Conservation (phyloP, 75 land plant species). For the Cryptomeria japonica region DNA sequence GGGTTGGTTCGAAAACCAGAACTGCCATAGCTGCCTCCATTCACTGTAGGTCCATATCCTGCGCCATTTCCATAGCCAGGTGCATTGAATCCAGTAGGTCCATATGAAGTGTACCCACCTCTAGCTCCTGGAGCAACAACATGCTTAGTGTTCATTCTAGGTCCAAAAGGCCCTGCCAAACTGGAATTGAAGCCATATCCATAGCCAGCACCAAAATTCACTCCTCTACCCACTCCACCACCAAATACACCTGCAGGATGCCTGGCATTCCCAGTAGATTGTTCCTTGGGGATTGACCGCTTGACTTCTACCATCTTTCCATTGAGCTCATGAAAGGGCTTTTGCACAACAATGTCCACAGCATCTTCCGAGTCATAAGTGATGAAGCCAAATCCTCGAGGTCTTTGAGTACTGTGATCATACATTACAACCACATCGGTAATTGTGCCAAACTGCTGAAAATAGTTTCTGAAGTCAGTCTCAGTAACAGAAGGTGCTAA, state of each 20-base stretch:
- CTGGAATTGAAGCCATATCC: conserved; percentile 13
- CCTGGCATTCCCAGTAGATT: conserved; percentile 10
- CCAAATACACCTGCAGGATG: conserved; percentile 7
- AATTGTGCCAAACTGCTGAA: conserved; percentile 55
- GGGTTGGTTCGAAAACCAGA: conserved; percentile 18
- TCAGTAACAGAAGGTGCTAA: conserved; percentile 48
- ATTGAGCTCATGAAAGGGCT: conserved; percentile 48
- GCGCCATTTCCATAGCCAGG: conserved; percentile 27
- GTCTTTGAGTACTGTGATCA: conserved; percentile 50
- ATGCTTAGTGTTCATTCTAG: conserved; percentile 28
- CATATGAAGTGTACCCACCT: conserved; percentile 27
- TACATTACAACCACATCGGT: conserved; percentile 57
- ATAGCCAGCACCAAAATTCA: conserved; percentile 11
- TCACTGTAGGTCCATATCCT: conserved; percentile 22
- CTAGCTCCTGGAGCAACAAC: conserved; percentile 21
- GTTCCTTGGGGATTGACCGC: conserved; percentile 34
- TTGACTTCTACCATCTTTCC: conserved; percentile 48
- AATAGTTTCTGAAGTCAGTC: conserved; percentile 50
- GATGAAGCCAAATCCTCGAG: conserved; percentile 51
- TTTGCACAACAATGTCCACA: conserved; percentile 39
- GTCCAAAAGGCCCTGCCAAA: neutral
- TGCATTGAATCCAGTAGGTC: conserved; percentile 22
- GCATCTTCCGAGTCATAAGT: conserved; percentile 48
- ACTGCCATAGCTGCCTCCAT: conserved; percentile 27
- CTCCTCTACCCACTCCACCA: neutral